Evolutionary conservation across 2,329 filamentous ascomycete genomes (phyloP).

Genomic region (Cercospora sojina): DNA sequence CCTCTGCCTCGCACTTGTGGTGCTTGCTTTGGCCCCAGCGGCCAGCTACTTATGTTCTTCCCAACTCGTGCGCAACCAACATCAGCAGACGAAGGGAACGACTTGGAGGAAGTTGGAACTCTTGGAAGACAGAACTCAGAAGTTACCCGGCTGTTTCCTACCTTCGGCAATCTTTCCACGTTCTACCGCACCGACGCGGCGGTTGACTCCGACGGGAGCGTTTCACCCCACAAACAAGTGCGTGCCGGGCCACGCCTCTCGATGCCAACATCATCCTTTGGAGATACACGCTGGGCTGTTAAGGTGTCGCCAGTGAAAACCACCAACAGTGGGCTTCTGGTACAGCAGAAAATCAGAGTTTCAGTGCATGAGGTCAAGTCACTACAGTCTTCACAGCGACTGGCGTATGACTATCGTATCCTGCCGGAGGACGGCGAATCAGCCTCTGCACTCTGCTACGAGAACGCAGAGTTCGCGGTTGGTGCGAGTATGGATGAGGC

Average conservation of each 20-base stretch:
- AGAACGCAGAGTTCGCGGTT: slow-evolving; percentile 77
- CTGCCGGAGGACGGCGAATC: slow-evolving; percentile 65
- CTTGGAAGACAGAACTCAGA: slow-evolving; percentile 63
- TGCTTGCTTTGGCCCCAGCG: slow-evolving; percentile 58
- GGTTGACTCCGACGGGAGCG: slow-evolving; percentile 17
- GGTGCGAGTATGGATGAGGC: slow-evolving; percentile 69
- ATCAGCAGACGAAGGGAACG: slow-evolving; percentile 20
- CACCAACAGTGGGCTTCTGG: slow-evolving; percentile 17
- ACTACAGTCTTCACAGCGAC: slow-evolving; percentile 73
- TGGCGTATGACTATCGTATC: slow-evolving; percentile 78
- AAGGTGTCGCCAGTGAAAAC: slow-evolving; percentile 38
- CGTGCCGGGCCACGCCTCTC: slow-evolving; percentile 44
- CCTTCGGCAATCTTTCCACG: slow-evolving; percentile 32
- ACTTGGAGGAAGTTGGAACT: slow-evolving; percentile 41
- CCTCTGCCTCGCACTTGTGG: slow-evolving; percentile 61
- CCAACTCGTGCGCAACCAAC: slow-evolving; percentile 53
- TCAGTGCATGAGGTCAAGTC: slow-evolving; percentile 69
- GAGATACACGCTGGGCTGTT: slow-evolving; percentile 31
- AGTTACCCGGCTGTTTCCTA: slow-evolving; percentile 40
- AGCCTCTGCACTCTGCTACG: slow-evolving; percentile 69
- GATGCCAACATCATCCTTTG: slow-evolving; percentile 50
- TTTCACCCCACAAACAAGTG: neutral
- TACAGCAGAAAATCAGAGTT: slow-evolving; percentile 65
- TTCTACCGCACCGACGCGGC: slow-evolving; percentile 3
- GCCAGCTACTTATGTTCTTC: slow-evolving; percentile 59